phyloP scores from a whole-genome alignment of 1,284 basidiomycete species.

The Irpex rosettiformis region DNA sequence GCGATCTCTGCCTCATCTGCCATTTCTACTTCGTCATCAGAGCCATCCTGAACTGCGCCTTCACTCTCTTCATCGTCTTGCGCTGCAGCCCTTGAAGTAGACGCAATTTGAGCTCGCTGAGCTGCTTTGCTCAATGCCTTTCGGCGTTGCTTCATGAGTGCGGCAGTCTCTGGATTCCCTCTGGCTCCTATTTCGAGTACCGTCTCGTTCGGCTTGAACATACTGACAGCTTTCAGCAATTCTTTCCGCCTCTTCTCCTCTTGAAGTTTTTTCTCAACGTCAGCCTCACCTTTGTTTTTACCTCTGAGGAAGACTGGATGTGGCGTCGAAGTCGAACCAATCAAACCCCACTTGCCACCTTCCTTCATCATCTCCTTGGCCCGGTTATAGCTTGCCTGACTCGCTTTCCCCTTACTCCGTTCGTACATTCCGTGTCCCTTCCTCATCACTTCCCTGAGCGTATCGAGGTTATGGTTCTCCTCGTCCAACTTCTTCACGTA shows the following conservation, averaged over 20 bases:
- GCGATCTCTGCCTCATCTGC: constrained; percentile 76
- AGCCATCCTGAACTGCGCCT: constrained; percentile 31
- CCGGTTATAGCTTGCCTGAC: constrained; percentile 79
- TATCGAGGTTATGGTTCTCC: constrained; percentile 63
- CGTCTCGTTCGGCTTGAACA: constrained; percentile 87
- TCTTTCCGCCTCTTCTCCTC: constrained; percentile 58
- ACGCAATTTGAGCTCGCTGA: constrained; percentile 40
- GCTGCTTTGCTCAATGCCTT: constrained; percentile 71
- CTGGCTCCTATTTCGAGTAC: constrained; percentile 90
- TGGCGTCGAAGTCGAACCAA: constrained; percentile 58
- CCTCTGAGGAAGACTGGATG: constrained; percentile 63
- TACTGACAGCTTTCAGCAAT: constrained; percentile 74
- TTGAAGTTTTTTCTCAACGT: constrained; percentile 23
- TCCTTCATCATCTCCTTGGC: constrained; percentile 87
- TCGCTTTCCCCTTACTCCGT: constrained; percentile 88
- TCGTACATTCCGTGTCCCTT: constrained; percentile 95
- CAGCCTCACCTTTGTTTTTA: constrained; percentile 16
- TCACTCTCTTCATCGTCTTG: constrained; percentile 35
- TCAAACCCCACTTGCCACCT: constrained; percentile 60
- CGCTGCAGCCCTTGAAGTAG: constrained; percentile 29
- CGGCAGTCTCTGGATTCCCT: constrained; percentile 53
- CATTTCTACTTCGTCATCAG: constrained; percentile 55
- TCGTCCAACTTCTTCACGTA: constrained; percentile 72
- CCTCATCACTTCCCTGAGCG: constrained; percentile 84
- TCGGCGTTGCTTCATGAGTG: constrained; percentile 88